A percentile compares a stretch with the other conserved stretches of the same genome.
phyloP scores from a whole-genome alignment of 495 filamentous ascomycete species.

The Diplogelasinospora grovesii region DNA sequence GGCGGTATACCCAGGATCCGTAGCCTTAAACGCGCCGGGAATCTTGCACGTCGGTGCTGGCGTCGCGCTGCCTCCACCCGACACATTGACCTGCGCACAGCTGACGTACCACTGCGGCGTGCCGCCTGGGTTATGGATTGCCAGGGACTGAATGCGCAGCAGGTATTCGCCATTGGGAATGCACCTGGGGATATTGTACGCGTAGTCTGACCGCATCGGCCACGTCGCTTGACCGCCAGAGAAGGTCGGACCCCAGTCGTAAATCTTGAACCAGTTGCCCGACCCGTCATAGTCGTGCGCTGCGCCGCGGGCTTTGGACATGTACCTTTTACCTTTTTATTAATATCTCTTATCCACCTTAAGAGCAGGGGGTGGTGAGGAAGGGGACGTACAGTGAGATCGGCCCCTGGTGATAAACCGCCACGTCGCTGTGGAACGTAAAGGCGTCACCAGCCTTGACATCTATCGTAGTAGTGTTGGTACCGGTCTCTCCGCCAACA shows the following conservation, averaged over 20 bases:
- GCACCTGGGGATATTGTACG: constrained; percentile 47
- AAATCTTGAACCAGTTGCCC: constrained; percentile 50
- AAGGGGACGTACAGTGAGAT: constrained; percentile 37
- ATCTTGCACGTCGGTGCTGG: constrained; percentile 44
- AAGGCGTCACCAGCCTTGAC: constrained; percentile 47
- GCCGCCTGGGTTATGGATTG: constrained; percentile 51
- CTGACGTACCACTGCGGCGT: constrained; percentile 48
- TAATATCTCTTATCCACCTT: too few species aligned
- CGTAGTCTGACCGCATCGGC: constrained; percentile 41
- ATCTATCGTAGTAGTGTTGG: constrained; percentile 38
- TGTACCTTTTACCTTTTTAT: constrained; percentile 21
- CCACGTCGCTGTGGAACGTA: constrained; percentile 41
- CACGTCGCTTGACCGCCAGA: constrained; percentile 28
- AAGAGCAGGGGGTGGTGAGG: too few species aligned
- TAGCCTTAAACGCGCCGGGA: constrained; percentile 48
- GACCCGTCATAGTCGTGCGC: constrained; percentile 42
- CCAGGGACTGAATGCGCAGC: constrained; percentile 55
- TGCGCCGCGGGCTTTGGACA: constrained; percentile 45
- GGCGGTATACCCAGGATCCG: constrained; percentile 48
- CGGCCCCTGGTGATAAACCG: constrained; percentile 57
- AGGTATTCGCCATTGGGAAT: constrained; percentile 55
- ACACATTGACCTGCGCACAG: constrained; percentile 55
- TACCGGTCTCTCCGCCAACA: constrained; percentile 42
- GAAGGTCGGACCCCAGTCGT: constrained; percentile 39
- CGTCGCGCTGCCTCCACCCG: constrained; percentile 40